Percentiles rank a stretch among this genome's conserved stretches.
Conservation (phyloP, 768 basidiomycete genomes). For the Rhodosporidiobolus odoratus region DNA sequence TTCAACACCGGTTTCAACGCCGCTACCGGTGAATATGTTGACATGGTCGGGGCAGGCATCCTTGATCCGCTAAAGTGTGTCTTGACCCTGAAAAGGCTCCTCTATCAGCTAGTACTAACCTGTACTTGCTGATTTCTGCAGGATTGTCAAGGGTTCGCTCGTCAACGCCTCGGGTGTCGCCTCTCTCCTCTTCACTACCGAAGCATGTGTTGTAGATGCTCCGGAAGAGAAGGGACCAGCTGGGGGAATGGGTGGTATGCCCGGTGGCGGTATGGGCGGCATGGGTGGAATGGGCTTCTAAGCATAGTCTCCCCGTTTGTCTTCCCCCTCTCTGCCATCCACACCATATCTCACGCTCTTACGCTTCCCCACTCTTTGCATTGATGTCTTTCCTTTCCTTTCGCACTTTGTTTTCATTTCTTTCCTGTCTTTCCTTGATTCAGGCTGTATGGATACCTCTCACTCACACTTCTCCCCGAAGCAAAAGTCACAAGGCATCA, state of each 20-base stretch:
- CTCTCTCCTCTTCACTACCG: constrained; percentile 82
- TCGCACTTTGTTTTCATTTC: neutral
- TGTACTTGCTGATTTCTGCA: constrained; percentile 60
- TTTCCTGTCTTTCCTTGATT: neutral
- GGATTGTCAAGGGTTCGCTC: constrained; percentile 84
- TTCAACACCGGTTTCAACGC: constrained; percentile 92
- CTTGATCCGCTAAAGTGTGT: constrained; percentile 56
- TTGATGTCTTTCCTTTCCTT: neutral
- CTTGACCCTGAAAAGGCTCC: too few relatives aligned
- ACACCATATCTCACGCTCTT: neutral
- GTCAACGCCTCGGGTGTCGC: constrained; percentile 92
- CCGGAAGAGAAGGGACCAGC: constrained; percentile 60
- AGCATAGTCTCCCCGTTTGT: neutral
- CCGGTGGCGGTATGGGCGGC: constrained; percentile 29
- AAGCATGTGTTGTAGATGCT: constrained; percentile 83
- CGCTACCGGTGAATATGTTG: constrained; percentile 72
- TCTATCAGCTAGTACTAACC: neutral
- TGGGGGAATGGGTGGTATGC: constrained; percentile 44
- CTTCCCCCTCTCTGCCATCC: neutral
- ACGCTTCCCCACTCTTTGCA: neutral
- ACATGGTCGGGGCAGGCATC: constrained; percentile 88
- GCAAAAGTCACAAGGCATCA: too few relatives aligned
- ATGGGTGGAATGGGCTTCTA: constrained; percentile 19
- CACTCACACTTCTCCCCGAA: too few relatives aligned
- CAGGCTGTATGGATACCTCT: constrained; percentile 1